Conservation (phyloP, 768 basidiomycete genomes). For the Paxillus involutus region DNA sequence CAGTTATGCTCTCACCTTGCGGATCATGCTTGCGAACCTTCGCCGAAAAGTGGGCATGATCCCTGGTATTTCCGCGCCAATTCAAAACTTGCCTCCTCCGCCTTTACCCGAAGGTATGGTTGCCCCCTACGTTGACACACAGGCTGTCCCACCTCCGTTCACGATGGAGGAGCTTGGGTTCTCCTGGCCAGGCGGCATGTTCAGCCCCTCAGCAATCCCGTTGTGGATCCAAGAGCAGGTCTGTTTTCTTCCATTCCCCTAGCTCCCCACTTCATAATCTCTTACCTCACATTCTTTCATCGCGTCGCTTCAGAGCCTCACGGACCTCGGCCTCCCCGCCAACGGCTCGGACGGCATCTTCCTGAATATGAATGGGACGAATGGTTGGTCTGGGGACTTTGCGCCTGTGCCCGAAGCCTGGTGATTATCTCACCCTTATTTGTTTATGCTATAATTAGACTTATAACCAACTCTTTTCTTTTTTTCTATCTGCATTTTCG, state of each 20-base stretch:
- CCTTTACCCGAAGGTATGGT: slow-evolving; percentile 59
- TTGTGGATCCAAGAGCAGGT: slow-evolving; percentile 92
- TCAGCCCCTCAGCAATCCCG: slow-evolving; percentile 84
- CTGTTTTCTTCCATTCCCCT: slow-evolving; percentile 23
- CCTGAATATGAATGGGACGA: slow-evolving; percentile 65
- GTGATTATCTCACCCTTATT: slow-evolving; percentile 42
- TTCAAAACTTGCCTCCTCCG: slow-evolving; percentile 53
- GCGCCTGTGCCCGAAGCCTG: slow-evolving; percentile 81
- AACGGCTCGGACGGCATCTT: slow-evolving; percentile 93
- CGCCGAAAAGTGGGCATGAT: slow-evolving; percentile 81
- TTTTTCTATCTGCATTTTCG: slow-evolving; percentile 13
- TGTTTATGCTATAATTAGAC: slow-evolving; percentile 18
- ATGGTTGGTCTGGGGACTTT: slow-evolving; percentile 78
- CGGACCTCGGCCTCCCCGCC: slow-evolving; percentile 87
- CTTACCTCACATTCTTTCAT: neutral
- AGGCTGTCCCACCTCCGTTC: slow-evolving; percentile 59
- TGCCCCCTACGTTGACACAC: slow-evolving; percentile 52
- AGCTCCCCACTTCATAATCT: neutral
- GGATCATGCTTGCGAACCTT: slow-evolving; percentile 91
- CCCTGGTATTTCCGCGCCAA: slow-evolving; percentile 46
- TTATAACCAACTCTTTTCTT: slow-evolving; percentile 18
- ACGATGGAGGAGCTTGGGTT: slow-evolving; percentile 87
- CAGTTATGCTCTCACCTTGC: slow-evolving; percentile 86
- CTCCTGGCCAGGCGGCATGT: slow-evolving; percentile 65
- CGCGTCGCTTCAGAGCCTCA: slow-evolving; percentile 60